A percentile compares a stretch with the other conserved stretches of the same genome.
Evolutionary conservation across 345 rosid genomes (phyloP).

Genomic region (Lepidium aucheri): DNA sequence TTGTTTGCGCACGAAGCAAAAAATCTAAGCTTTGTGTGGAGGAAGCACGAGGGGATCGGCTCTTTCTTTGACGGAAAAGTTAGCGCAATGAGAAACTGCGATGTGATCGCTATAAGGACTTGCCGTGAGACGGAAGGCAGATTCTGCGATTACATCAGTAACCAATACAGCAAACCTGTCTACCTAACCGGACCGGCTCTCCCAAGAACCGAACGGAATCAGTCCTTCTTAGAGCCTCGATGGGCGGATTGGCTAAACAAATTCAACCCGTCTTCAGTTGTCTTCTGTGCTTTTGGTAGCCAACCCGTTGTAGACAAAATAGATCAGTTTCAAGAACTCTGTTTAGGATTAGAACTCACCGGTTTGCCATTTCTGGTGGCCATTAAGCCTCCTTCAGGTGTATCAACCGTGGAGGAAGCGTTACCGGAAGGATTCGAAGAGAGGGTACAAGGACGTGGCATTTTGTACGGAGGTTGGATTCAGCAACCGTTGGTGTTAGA

Average conservation of each 20-base stretch:
- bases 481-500: slow-evolving; percentile 39
- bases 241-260: slow-evolving; percentile 52
- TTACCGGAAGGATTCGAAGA: slow-evolving; percentile 60
- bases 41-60: slow-evolving; percentile 39
- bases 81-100: slow-evolving; percentile 36
- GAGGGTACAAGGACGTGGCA: slow-evolving; percentile 47
- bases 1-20: slow-evolving; percentile 40
- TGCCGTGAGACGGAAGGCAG: slow-evolving; percentile 56
- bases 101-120: slow-evolving; percentile 56
- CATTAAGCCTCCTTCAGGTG: slow-evolving; percentile 47
- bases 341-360: slow-evolving; percentile 51
- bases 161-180: slow-evolving; percentile 42
- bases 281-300: slow-evolving; percentile 68
- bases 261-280: slow-evolving; percentile 42
- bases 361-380: slow-evolving; percentile 52
- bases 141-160: slow-evolving; percentile 45
- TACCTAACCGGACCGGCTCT: slow-evolving; percentile 57
- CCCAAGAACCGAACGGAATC: slow-evolving; percentile 17
- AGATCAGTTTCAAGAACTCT: slow-evolving; percentile 58
- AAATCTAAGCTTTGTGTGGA: slow-evolving; percentile 32
- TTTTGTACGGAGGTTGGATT: slow-evolving; percentile 50
- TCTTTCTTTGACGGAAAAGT: slow-evolving; percentile 49
- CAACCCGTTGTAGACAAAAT: slow-evolving; percentile 38
- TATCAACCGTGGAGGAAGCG: slow-evolving; percentile 52
- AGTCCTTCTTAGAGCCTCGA: slow-evolving; percentile 29